Percentiles rank a stretch among this genome's conserved stretches.
phyloP scores from a whole-genome alignment of 768 basidiomycete species.

The Panus rudis region DNA sequence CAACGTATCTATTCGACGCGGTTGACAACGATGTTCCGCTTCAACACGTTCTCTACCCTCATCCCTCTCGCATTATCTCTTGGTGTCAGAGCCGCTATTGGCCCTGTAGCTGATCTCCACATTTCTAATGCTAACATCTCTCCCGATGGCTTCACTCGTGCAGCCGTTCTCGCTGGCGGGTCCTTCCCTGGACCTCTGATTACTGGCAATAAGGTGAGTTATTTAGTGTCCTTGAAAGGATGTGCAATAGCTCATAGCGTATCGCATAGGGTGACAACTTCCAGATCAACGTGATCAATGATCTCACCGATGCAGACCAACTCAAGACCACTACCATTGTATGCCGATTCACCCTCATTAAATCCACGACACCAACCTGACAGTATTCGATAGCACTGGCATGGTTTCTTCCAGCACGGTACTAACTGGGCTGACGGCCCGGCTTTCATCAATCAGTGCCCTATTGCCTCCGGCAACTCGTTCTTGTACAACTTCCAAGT shows the following conservation, averaged over 20 bases:
- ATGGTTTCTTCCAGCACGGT: conserved; percentile 27
- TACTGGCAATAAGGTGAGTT: conserved; percentile 30
- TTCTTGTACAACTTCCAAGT: conserved; percentile 7
- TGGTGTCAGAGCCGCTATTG: conserved; percentile 4
- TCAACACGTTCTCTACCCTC: neutral
- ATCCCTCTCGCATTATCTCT: neutral
- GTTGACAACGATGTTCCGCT: neutral
- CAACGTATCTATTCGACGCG: neutral
- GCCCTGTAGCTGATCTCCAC: conserved; percentile 19
- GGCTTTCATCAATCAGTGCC: conserved; percentile 17
- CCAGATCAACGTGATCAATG: conserved; percentile 9
- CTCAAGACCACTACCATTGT: conserved; percentile 16
- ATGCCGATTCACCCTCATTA: neutral
- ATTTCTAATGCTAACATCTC: conserved; percentile 33
- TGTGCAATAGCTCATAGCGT: conserved; percentile 1
- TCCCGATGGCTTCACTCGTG: conserved; percentile 35
- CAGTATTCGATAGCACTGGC: conserved; percentile 18
- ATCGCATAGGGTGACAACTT: conserved; percentile 8
- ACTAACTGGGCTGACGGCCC: conserved; percentile 17
- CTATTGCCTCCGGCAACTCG: conserved; percentile 36
- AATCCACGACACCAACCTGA: neutral
- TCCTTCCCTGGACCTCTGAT: conserved; percentile 34
- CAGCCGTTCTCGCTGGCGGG: conserved; percentile 36
- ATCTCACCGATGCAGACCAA: conserved; percentile 16
- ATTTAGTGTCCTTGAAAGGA: neutral